phyloP scores from a whole-genome alignment of 192 early-diverging fungal genomes.

The Podila clonocystis region DNA sequence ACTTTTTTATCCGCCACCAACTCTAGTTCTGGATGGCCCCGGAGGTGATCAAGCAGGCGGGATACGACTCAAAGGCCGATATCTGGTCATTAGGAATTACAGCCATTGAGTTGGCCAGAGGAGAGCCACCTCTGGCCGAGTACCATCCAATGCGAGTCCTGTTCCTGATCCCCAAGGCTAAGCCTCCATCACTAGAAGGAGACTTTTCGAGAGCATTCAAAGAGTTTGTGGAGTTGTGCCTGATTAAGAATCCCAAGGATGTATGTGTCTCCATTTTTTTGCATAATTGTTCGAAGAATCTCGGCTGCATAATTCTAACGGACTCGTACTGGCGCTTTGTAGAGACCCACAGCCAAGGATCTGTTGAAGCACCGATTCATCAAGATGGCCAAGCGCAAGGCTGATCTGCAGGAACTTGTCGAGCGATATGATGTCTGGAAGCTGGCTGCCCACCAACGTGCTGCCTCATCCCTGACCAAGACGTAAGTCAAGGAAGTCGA shows the following conservation, averaged over 20 bases:
- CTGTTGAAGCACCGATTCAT: conserved; percentile 93
- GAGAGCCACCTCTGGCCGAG: conserved; percentile 93
- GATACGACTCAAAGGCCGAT: conserved; percentile 83
- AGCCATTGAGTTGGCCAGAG: conserved; percentile 93
- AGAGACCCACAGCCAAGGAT: conserved; percentile 91
- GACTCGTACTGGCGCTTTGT: background rate
- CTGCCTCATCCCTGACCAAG: conserved; percentile 41
- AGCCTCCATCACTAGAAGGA: conserved; percentile 85
- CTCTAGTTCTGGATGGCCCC: conserved; percentile 88
- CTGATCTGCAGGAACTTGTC: conserved; percentile 85
- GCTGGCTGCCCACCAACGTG: conserved; percentile 54
- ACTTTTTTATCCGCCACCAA: background rate
- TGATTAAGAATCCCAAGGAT: conserved; percentile 86
- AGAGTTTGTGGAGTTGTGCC: conserved; percentile 90
- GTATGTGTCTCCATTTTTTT: conserved; percentile 49
- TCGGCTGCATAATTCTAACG: background rate
- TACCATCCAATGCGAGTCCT: conserved; percentile 95
- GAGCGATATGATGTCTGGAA: conserved; percentile 86
- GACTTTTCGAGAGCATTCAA: conserved; percentile 86
- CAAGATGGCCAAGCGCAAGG: conserved; percentile 80
- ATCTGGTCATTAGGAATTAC: conserved; percentile 99
- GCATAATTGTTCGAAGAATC: background rate
- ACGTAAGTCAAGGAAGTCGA: conserved; percentile 16
- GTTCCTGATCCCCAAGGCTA: conserved; percentile 92
- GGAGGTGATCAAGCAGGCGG: conserved; percentile 93